These are phyloP conservation scores for Mycocalia duriaeana DNA, from an alignment of 1,284 basidiomycete genomes.

Conservation along the genomic window DNA sequence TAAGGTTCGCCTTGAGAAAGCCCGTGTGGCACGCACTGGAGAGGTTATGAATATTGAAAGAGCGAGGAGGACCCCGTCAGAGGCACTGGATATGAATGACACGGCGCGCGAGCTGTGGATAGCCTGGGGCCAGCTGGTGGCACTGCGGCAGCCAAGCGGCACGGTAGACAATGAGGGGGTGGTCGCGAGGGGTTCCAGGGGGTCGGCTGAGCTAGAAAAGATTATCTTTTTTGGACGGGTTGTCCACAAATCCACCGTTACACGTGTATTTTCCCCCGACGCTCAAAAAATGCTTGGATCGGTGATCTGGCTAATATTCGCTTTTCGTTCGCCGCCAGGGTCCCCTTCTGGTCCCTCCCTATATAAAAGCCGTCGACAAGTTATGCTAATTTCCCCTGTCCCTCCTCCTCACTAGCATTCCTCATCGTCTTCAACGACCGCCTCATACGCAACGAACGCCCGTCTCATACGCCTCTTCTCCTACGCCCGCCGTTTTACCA, in stretches of 20 bases:
- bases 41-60: not conserved
- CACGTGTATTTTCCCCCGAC: slow-evolving; percentile 44
- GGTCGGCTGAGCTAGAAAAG: not conserved
- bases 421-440: slow-evolving; percentile 8
- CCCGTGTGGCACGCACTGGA: not conserved
- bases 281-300: slow-evolving; percentile 23
- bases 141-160: not conserved
- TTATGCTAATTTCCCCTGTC: slow-evolving; percentile 16
- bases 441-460: too few relatives aligned
- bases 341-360: slow-evolving; percentile 16
- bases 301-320: slow-evolving; percentile 27
- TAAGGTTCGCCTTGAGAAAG: too few relatives aligned
- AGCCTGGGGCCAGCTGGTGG: not conserved
- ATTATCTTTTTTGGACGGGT: slow-evolving; percentile 19
- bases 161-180: not conserved
- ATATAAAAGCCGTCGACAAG: slow-evolving; percentile 24
- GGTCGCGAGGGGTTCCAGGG: not conserved
- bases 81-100: too few relatives aligned
- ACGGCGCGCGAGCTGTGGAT: not conserved
- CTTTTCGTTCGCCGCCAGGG: slow-evolving; percentile 25
- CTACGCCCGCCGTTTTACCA: slow-evolving; percentile 2
- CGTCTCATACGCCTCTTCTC: too few relatives aligned
- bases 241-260: too few relatives aligned
- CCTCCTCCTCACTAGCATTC: slow-evolving; percentile 10
- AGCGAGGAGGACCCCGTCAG: too few relatives aligned